These are phyloP conservation scores for Rhodofomes roseus DNA, from an alignment of 1,284 basidiomycete genomes.

Conservation along the genomic window DNA sequence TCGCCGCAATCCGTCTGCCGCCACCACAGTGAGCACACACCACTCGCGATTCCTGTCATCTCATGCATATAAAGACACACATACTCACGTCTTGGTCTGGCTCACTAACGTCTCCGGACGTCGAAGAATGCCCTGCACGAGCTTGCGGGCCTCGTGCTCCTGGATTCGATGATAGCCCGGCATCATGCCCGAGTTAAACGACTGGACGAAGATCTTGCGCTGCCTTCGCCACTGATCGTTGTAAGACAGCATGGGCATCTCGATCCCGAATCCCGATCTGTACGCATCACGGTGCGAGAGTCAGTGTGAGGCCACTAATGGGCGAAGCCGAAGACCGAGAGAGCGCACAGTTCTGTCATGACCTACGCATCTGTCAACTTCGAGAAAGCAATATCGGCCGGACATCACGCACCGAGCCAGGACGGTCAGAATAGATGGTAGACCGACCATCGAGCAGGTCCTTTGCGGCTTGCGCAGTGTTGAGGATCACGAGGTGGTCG, in stretches of 20 bases:
- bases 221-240: background rate
- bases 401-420: too few species aligned
- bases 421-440: too few species aligned
- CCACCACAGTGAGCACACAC: background rate
- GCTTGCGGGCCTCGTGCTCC: background rate
- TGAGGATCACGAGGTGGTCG: too few species aligned
- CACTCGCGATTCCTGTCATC: background rate
- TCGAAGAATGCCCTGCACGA: background rate
- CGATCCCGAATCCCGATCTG: background rate
- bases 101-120: background rate
- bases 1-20: constrained; percentile 13
- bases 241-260: background rate
- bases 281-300: background rate
- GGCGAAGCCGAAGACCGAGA: background rate
- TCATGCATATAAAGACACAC: too few species aligned
- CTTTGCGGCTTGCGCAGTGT: too few species aligned
- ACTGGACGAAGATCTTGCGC: background rate
- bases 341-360: background rate
- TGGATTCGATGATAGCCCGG: background rate
- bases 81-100: constrained; percentile 1
- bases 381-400: too few species aligned
- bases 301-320: too few species aligned
- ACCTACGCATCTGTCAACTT: background rate
- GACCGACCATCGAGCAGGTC: too few species aligned
- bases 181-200: background rate